Evolutionary conservation across 345 rosid species (phyloP), one percentile per base, ranked within the genome.

Genomic region (Eucalyptus fibrosa): DNA sequence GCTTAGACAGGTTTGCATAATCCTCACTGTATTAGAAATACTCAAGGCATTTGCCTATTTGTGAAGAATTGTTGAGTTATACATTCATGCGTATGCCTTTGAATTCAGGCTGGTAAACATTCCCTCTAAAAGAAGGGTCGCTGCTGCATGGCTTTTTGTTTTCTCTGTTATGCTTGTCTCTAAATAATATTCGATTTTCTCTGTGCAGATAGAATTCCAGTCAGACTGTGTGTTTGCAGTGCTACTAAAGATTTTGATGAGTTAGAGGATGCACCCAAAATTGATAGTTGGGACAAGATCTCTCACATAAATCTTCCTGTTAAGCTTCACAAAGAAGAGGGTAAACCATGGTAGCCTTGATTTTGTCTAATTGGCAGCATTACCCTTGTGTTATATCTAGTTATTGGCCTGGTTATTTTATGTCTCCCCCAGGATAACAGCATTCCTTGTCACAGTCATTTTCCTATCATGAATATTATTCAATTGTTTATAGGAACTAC

Each of bases 271-370:
- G 90, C 92, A 34, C 94, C 93, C 24, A 92, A 81, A 89, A 89
- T 96, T 62, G 97, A 95, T 90, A 92, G 93, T 56, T 97, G 99
- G 99, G 99, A 97, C 92, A 94, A 95, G 85, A 93, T 97, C 88
- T 94, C 96, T 30, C 96, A 95, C 90, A 90, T 96, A 81, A 96
- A 96, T 85, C 95, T 94, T 49, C 99, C 96, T 42, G 92, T 95
- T 88, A 96, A 96, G 92, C 8, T 44, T 44, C 45, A 44, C 45
- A 44, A 44, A 44, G 45, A 44, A 44, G 45, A 44, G 7, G 45
- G 45, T 44, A 44, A 44, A 44, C 45, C 45, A 44, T 44, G 45
- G 45, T 7, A 44, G 45, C 45, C 45, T 44, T 44, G 45, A 44
- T 44, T 44, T 44, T 44, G 2, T 2, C 45, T 44, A 7, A 44